A percentile compares a stretch with the other conserved stretches of the same genome.
phyloP scores from a whole-genome alignment of 352 stramenopile species.

The Phytophthora ramorum region DNA sequence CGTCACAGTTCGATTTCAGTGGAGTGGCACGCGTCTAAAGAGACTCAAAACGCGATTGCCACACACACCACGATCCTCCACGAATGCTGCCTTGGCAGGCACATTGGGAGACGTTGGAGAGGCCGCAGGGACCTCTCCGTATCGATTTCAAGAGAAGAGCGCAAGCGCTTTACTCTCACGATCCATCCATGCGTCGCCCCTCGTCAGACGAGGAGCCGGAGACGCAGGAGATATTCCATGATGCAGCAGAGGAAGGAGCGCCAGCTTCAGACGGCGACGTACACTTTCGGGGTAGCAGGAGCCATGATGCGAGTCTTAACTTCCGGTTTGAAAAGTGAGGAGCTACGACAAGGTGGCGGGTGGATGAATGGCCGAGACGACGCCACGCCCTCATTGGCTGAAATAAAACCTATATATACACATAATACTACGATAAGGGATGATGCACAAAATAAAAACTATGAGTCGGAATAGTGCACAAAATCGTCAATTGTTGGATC shows the following conservation, averaged over 20 bases:
- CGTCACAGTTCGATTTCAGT: conserved; percentile 91
- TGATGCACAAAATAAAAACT: background rate
- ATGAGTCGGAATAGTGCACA: conserved; percentile 1
- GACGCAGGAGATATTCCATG: conserved; percentile 68
- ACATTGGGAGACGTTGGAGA: conserved; percentile 80
- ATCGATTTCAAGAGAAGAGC: conserved; percentile 91
- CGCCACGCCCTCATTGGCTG: conserved; percentile 32
- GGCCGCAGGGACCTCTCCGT: conserved; percentile 41
- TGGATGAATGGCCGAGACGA: conserved; percentile 43
- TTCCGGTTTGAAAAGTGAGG: conserved; percentile 91
- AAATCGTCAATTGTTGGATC: background rate
- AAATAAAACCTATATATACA: conserved; percentile 26
- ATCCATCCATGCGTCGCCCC: conserved; percentile 66
- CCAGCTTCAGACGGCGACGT: conserved; percentile 45
- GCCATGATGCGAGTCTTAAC: conserved; percentile 79
- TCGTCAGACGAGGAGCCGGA: conserved; percentile 1
- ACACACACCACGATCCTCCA: conserved; percentile 90
- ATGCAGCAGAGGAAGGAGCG: conserved; percentile 18
- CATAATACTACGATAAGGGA: background rate
- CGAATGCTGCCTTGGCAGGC: conserved; percentile 62
- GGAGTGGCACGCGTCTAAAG: conserved; percentile 53
- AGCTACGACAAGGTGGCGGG: background rate
- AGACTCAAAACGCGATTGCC: conserved; percentile 13
- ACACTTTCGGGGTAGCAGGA: conserved; percentile 83
- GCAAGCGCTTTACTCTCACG: conserved; percentile 82